Percentiles rank a stretch among this genome's conserved stretches.
phyloP scores from a whole-genome alignment of 2,329 filamentous ascomycete species.

The Cordyceps militaris region DNA sequence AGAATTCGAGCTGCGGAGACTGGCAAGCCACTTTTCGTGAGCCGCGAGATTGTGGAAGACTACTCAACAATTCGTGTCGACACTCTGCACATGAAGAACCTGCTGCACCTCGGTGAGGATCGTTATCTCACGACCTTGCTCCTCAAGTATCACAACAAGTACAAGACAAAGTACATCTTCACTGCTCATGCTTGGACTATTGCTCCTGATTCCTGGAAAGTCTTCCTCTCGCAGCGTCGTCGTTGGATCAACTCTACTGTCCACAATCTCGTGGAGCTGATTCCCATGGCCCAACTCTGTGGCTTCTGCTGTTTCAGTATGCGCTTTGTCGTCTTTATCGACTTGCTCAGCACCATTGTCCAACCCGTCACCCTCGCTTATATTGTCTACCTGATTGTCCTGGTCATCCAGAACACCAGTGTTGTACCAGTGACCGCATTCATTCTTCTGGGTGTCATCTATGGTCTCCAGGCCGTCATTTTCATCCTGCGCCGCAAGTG shows the following conservation, averaged over 20 bases:
- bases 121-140: slow-evolving; percentile 92
- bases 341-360: slow-evolving; percentile 84
- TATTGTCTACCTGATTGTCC: slow-evolving; percentile 80
- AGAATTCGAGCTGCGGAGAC: slow-evolving; percentile 89
- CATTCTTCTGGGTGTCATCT: slow-evolving; percentile 87
- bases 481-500: slow-evolving; percentile 95
- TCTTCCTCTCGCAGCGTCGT: slow-evolving; percentile 96
- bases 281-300: slow-evolving; percentile 87
- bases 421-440: slow-evolving; percentile 79
- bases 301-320: slow-evolving; percentile 99
- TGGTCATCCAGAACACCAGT: slow-evolving; percentile 52
- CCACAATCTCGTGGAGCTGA: slow-evolving; percentile 93
- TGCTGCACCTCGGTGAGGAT: slow-evolving; percentile 95
- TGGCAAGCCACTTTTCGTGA: slow-evolving; percentile 94
- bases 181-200: slow-evolving; percentile 93
- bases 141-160: slow-evolving; percentile 84
- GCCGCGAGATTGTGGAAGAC: slow-evolving; percentile 77
- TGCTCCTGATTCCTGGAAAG: slow-evolving; percentile 85
- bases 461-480: slow-evolving; percentile 93
- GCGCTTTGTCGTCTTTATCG: slow-evolving; percentile 94
- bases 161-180: slow-evolving; percentile 98
- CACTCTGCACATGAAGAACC: slow-evolving; percentile 97
- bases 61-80: slow-evolving; percentile 94
- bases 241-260: slow-evolving; percentile 99
- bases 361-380: slow-evolving; percentile 89